Evolutionary conservation across 441 rosid genomes (phyloP).

Genomic region (Dalechampia spathulata): DNA sequence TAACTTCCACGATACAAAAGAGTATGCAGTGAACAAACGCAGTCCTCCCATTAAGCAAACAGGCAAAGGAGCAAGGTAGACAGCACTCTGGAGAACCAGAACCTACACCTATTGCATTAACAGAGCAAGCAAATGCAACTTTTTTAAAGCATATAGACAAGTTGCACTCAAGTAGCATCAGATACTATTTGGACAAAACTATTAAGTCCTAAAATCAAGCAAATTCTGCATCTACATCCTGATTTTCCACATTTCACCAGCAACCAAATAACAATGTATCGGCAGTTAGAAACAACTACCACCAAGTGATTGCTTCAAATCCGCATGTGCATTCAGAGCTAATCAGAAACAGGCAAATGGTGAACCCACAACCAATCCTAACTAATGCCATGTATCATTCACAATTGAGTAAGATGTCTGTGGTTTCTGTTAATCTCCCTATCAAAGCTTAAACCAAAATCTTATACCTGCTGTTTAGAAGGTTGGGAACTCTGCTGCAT

Average conservation of each 20-base stretch:
- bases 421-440: background rate
- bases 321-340: background rate
- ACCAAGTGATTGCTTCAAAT: background rate
- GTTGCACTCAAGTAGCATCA: conserved; percentile 7
- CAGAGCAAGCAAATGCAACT: too few relatives aligned
- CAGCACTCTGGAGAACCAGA: too few relatives aligned
- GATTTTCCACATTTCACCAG: background rate
- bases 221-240: background rate
- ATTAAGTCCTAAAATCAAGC: background rate
- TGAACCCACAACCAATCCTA: background rate
- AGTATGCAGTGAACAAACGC: too few relatives aligned
- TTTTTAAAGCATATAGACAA: too few relatives aligned
- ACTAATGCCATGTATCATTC: background rate
- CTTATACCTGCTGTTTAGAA: conserved; percentile 64
- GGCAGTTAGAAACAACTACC: background rate
- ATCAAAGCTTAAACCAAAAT: background rate
- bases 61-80: too few relatives aligned
- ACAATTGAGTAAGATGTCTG: background rate
- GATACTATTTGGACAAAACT: too few relatives aligned
- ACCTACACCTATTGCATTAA: too few relatives aligned
- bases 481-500: conserved; percentile 52
- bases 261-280: background rate
- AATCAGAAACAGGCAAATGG: background rate
- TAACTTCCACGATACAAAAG: too few relatives aligned
- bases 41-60: too few relatives aligned